These are phyloP conservation scores for Phytophthora sp. DNA, from an alignment of 352 stramenopile genomes.

Conservation along the genomic window DNA sequence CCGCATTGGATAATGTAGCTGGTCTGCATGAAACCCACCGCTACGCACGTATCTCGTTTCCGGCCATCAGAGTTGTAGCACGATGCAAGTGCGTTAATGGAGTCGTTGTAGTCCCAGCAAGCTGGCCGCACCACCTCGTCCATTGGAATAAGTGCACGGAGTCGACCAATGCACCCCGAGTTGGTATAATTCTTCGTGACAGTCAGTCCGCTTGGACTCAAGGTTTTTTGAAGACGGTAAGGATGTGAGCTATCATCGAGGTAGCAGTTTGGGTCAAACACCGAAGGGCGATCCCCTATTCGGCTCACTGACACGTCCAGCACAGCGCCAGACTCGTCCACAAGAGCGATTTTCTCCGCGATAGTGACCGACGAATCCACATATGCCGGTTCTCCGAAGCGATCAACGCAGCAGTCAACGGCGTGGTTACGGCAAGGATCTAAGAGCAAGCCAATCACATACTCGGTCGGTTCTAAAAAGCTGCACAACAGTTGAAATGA, in stretches of 20 bases:
- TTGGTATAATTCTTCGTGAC: conserved; percentile 60
- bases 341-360: conserved; percentile 66
- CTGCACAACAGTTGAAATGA: conserved; percentile 21
- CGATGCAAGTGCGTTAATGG: conserved; percentile 62
- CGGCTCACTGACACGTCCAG: conserved; percentile 68
- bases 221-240: conserved; percentile 67
- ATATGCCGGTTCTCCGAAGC: conserved; percentile 78
- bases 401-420: conserved; percentile 76
- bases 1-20: conserved; percentile 81
- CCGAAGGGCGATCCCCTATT: conserved; percentile 68
- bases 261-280: conserved; percentile 79
- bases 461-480: conserved; percentile 60
- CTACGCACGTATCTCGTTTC: conserved; percentile 63
- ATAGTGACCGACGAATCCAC: conserved; percentile 22
- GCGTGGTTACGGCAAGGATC: conserved; percentile 72
- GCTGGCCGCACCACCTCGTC: conserved; percentile 59
- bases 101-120: conserved; percentile 88
- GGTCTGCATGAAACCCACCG: conserved; percentile 83
- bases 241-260: conserved; percentile 52
- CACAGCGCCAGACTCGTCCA: conserved; percentile 69
- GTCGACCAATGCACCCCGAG: conserved; percentile 59
- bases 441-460: conserved; percentile 80
- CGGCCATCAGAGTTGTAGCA: conserved; percentile 74
- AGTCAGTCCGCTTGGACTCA: conserved; percentile 43
- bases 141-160: conserved; percentile 55